Evolutionary conservation across 2,329 filamentous ascomycete genomes (phyloP).

Genomic region (Hypoxylon sp.): DNA sequence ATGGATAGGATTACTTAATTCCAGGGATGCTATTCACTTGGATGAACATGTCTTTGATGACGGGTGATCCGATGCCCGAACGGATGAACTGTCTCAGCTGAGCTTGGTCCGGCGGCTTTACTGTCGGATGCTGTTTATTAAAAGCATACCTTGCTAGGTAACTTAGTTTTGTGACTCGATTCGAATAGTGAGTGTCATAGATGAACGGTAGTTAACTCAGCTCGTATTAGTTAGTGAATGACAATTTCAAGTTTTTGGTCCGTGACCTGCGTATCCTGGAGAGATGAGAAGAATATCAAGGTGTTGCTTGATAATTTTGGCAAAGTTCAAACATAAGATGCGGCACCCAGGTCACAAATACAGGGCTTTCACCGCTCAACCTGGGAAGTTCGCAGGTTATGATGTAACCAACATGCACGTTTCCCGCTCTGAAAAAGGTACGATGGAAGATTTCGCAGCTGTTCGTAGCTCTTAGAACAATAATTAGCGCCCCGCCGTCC

Average conservation of each 20-base stretch:
- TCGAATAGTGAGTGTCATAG: background rate
- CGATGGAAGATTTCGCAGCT: background rate
- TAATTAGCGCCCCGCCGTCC: slow-evolving; percentile 41
- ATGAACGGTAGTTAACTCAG: background rate
- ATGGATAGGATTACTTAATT: slow-evolving; percentile 33
- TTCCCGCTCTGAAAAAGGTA: slow-evolving; percentile 28
- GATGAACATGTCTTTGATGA: slow-evolving; percentile 39
- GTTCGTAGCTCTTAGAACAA: slow-evolving; percentile 25
- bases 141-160: slow-evolving; percentile 20
- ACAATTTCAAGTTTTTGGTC: slow-evolving; percentile 22
- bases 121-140: slow-evolving; percentile 30
- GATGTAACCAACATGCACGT: slow-evolving; percentile 46
- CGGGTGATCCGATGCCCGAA: slow-evolving; percentile 16
- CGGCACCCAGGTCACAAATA: slow-evolving; percentile 34
- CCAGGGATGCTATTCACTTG: slow-evolving; percentile 29
- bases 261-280: slow-evolving; percentile 20
- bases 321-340: slow-evolving; percentile 29
- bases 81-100: slow-evolving; percentile 38
- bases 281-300: slow-evolving; percentile 24
- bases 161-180: background rate
- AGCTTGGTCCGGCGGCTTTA: slow-evolving; percentile 22
- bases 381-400: slow-evolving; percentile 37
- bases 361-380: slow-evolving; percentile 46
- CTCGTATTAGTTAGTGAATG: slow-evolving; percentile 20
- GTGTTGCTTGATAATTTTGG: slow-evolving; percentile 22